Evolutionary conservation across 345 rosid species (phyloP).

Genomic region (Hevea brasiliensis): DNA sequence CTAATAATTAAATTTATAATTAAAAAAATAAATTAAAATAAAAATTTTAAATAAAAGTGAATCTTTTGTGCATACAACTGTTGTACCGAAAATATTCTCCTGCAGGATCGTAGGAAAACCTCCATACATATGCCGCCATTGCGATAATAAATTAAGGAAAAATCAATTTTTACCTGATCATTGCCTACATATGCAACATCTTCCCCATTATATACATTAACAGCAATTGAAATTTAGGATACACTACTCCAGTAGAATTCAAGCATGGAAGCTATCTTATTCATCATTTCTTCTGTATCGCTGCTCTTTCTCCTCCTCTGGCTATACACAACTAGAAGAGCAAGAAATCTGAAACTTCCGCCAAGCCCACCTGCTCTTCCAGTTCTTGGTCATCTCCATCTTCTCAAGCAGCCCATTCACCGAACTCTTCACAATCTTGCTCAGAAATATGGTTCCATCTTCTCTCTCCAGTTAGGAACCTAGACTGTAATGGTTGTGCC

Average conservation of each 20-base stretch:
- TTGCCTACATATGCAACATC: too few relatives aligned
- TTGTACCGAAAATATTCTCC: too few relatives aligned
- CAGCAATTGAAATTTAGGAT: not conserved
- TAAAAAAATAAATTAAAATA: too few relatives aligned
- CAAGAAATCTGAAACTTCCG: constrained; percentile 33
- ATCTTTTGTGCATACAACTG: too few relatives aligned
- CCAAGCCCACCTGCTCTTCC: constrained; percentile 52
- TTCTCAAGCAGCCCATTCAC: constrained; percentile 44
- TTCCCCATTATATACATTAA: too few relatives aligned
- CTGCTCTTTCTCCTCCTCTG: constrained; percentile 15
- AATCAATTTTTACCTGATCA: too few relatives aligned
- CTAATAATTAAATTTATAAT: too few relatives aligned
- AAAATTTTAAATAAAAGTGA: too few relatives aligned
- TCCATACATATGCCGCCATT: too few relatives aligned
- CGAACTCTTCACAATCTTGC: constrained; percentile 12
- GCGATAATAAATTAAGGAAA: too few relatives aligned
- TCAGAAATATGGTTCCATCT: constrained; percentile 5
- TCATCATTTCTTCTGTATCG: not conserved
- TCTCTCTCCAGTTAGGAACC: constrained; percentile 4
- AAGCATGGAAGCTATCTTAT: constrained; percentile 18
- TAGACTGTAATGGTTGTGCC: not conserved
- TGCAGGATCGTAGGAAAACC: too few relatives aligned
- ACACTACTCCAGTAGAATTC: not conserved
- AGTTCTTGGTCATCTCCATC: constrained; percentile 58
- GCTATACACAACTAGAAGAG: not conserved